These are phyloP conservation scores for Brettanomyces sp. DNA, from an alignment of 805 yeast species.

Conservation along the genomic window DNA sequence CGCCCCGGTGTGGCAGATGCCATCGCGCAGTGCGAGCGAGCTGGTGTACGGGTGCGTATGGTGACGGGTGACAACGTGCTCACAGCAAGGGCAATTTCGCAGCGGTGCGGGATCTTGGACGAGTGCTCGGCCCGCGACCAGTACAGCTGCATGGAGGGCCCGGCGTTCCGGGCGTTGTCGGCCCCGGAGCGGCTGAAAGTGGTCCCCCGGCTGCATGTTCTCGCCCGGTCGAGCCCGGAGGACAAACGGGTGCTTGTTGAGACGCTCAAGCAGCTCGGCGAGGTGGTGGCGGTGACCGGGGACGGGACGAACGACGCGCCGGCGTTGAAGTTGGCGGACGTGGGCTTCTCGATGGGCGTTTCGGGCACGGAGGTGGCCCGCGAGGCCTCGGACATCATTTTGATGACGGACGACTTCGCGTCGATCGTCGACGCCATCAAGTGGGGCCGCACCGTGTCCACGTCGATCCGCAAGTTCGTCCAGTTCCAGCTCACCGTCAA, in stretches of 20 bases:
- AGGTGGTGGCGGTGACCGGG: conserved; percentile 97
- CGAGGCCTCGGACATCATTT: conserved; percentile 96
- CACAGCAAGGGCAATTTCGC: conserved; percentile 88
- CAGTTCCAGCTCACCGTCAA: conserved; percentile 97
- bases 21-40: conserved; percentile 72
- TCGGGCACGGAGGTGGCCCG: conserved; percentile 98
- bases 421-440: conserved; percentile 94
- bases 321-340: conserved; percentile 91
- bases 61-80: conserved; percentile 93
- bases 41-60: conserved; percentile 95
- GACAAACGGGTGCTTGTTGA: conserved; percentile 86
- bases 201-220: conserved; percentile 70
- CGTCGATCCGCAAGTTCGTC: conserved; percentile 88
- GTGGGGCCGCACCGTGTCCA: conserved; percentile 97
- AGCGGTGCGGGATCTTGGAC: conserved; percentile 68
- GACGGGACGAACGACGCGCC: conserved; percentile 99
- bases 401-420: conserved; percentile 91
- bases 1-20: conserved; percentile 87
- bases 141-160: conserved; percentile 83
- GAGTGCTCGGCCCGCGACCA: conserved; percentile 43
- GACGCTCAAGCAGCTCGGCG: conserved; percentile 68
- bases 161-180: conserved; percentile 64
- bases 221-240: conserved; percentile 94
- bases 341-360: conserved; percentile 98
- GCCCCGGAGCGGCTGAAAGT: conserved; percentile 44